Conservation (phyloP, 2,329 filamentous ascomycete genomes). For the Epicoccum nigrum region DNA sequence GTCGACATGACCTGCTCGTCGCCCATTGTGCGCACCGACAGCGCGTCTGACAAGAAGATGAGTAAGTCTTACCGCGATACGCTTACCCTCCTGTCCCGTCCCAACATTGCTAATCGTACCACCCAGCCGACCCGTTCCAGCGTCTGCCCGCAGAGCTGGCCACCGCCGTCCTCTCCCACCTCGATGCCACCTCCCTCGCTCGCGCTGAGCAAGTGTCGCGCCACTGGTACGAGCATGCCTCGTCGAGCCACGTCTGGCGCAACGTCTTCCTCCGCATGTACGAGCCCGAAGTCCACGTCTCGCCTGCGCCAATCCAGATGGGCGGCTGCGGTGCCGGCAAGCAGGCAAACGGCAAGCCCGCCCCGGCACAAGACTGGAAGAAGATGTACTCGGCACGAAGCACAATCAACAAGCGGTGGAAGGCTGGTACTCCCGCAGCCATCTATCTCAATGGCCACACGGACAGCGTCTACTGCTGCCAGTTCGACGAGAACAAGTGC, state of each 20-base stretch:
- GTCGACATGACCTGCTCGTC: conserved; percentile 47
- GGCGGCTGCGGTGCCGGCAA: conserved; percentile 62
- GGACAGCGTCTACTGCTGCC: conserved; percentile 96
- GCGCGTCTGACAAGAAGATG: conserved; percentile 42
- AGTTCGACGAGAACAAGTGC: conserved; percentile 98
- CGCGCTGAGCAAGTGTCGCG: conserved; percentile 62
- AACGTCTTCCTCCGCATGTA: conserved; percentile 65
- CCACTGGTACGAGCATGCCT: conserved; percentile 62
- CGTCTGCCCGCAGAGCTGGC: conserved; percentile 65
- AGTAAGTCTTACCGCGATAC: conserved; percentile 29
- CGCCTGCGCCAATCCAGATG: conserved; percentile 55
- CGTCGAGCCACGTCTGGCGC: conserved; percentile 66
- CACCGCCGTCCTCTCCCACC: conserved; percentile 63
- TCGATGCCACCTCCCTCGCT: conserved; percentile 64
- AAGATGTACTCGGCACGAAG: conserved; percentile 79
- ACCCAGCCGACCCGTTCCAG: conserved; percentile 57
- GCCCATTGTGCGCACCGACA: conserved; percentile 41
- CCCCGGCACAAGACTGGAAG: conserved; percentile 75
- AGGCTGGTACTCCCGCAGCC: conserved; percentile 74
- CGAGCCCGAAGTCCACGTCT: conserved; percentile 52
- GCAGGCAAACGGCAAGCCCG: conserved; percentile 54
- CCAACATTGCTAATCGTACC: conserved; percentile 12
- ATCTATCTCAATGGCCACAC: conserved; percentile 92
- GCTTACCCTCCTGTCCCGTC: neutral
- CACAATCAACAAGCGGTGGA: conserved; percentile 80